Percentiles rank a stretch among this genome's conserved stretches.
Conservation (phyloP, 176 grass and related monocot genomes). For the Oryza brachyantha region DNA sequence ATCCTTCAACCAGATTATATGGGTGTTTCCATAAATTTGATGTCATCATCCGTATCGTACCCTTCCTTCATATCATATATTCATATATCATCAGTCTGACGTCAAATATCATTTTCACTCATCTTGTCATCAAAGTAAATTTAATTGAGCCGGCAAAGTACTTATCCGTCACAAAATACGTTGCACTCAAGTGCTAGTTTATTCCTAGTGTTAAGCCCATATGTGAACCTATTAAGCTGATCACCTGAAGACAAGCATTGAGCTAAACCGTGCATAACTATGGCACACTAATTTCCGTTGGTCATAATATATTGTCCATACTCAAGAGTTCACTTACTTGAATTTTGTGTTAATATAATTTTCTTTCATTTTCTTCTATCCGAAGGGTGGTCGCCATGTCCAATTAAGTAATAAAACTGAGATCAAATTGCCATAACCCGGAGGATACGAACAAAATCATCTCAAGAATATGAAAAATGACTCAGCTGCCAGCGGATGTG, state of each 20-base stretch:
- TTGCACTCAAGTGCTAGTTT: too few species aligned
- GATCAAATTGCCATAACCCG: not conserved
- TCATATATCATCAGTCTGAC: too few species aligned
- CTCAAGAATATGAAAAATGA: not conserved
- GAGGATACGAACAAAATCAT: not conserved
- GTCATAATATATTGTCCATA: not conserved
- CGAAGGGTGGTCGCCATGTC: too few species aligned
- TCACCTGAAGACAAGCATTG: not conserved
- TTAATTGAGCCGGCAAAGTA: not conserved
- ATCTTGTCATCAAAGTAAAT: not conserved
- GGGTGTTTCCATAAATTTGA: not conserved
- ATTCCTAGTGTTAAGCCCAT: too few species aligned
- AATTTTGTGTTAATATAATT: not conserved
- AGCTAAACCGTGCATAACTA: not conserved
- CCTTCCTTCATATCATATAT: too few species aligned
- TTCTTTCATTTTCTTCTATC: too few species aligned
- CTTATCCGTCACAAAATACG: not conserved
- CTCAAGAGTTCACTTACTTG: not conserved
- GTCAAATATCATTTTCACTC: too few species aligned
- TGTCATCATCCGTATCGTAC: not conserved
- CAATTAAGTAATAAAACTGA: too few species aligned
- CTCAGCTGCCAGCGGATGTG: too few species aligned
- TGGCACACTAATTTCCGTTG: not conserved
- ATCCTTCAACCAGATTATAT: not conserved
- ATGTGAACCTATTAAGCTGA: not conserved